Base-by-base conservation (phyloP, 495 filamentous ascomycete genomes). In the Penicillium bialowiezense region DNA sequence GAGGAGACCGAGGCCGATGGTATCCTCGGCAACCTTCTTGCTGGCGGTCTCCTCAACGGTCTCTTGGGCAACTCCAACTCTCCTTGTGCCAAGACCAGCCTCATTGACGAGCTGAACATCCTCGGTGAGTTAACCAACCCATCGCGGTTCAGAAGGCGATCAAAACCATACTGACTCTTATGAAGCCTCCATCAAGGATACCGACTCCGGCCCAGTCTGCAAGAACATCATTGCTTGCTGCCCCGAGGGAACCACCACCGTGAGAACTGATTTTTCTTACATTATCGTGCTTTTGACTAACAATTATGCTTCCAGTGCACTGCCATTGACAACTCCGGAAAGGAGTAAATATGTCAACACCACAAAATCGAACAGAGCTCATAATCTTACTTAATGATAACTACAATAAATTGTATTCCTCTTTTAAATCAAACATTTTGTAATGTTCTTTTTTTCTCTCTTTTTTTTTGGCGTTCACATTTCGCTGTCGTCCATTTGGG, bases 181-280 rank as follows among this genome's bases (percentile, higher is more conserved):
- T 1, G 7, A 19, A 46, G 44, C 44, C 15, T 21, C 20, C 14
- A 12, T 29, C 33, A 37, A 37, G 21, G 13, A 37, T 7, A 19
- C 21, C 14, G 21, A 46, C 7, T 24, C 33, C 0, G 44, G 44
- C 1, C 33, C 44, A 14, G 32, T 34, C 32, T 46, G 44, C 44
- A 46, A 46, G 44, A 35, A 36, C 33, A 37, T 46, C 21, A 46
- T 46, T 29, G 44, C 44, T 5, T 46, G 44, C 33, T 46, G 44
- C 33, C 44, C 44, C 0, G 44, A 37, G 33, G 44, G 44, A 29
- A 29, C 21, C 44, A 37, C 4, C 7, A n/a, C 13, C 6, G 44
- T 46, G 23, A 37, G 44, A 28, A n/a, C 14, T 18, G 7, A 4
- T 3, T 10, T 5, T 3, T n/a, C 7, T 20, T 6, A 5, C 1